Base-by-base conservation (phyloP, 1,139 yeast genomes). In the Geotrichum histeridarum region DNA sequence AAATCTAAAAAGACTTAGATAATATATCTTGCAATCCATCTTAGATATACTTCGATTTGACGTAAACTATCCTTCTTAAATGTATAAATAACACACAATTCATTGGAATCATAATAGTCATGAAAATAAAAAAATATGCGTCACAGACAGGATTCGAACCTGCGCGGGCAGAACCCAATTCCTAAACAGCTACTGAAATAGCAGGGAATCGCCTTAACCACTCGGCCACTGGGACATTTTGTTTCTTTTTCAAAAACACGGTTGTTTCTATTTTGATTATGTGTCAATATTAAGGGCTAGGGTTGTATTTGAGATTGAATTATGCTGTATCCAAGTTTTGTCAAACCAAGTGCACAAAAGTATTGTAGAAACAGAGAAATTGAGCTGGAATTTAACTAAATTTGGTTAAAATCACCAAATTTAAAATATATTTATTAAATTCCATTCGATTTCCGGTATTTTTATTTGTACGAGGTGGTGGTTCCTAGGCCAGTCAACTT, bases 161-260 rank as follows among this genome's bases (percentile, higher is more conserved):
- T 42, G 44, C 44, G 44, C 44, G 44, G 44, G 44, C 44, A 42
- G 44, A 42, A 42, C 44, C 44, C 44, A 42, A 42, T 42, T 42
- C 44, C 44, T 42, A 27, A 11, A 42, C 44, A n/a, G 33, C 33
- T 42, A 42, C 30, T 27, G 27, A 8, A 9, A 35, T 45, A 45
- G 48, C 48, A 45, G 48, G 48, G 48, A 35, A 36, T 45, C 48
- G 48, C 48, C 48, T 45, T 45, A 45, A 45, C 48, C 48, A 45
- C 48, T 45, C 48, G 48, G 48, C 48, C 48, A 45, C 48, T 45
- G 48, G 48, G 48, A 44, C 48, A 17, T 8, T n/a, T 32, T 33
- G 15, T 42, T 11, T n/a, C 8, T 15, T 41, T 17, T 37, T 33
- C 6, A n/a, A n/a, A 37, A n/a, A 37, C 17, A 22, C 3, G 27